These are phyloP conservation scores for Kandelia obovata DNA, from an alignment of 345 rosid genomes.

Conservation along the genomic window DNA sequence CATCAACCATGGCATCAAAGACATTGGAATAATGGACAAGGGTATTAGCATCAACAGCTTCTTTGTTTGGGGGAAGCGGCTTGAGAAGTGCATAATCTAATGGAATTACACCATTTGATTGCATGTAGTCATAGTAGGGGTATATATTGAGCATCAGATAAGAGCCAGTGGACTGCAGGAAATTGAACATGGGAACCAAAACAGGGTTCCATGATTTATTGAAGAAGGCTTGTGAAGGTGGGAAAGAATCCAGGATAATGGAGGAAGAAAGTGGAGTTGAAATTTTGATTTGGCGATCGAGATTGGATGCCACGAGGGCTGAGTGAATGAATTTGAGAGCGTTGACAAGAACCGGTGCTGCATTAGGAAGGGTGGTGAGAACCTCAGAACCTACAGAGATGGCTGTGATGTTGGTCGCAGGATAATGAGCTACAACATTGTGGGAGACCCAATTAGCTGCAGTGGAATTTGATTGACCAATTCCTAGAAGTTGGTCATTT, in stretches of 20 bases:
- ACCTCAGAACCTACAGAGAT: conserved; percentile 98
- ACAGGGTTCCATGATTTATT: conserved; percentile 82
- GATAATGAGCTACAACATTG: conserved; percentile 76
- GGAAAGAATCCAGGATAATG: conserved; percentile 90
- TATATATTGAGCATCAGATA: conserved; percentile 84
- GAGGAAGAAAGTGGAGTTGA: conserved; percentile 83
- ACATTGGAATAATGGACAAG: conserved; percentile 90
- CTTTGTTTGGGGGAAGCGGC: conserved; percentile 87
- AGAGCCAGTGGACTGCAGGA: conserved; percentile 81
- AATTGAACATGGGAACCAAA: conserved; percentile 79
- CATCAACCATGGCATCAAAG: conserved; percentile 90
- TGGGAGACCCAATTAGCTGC: conserved; percentile 97
- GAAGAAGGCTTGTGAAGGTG: conserved; percentile 99
- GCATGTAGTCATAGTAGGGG: conserved; percentile 86
- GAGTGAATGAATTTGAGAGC: conserved; percentile 81
- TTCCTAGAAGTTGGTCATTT: conserved; percentile 86
- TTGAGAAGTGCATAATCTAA: conserved; percentile 90
- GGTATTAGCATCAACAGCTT: conserved; percentile 95
- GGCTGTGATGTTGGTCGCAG: conserved; percentile 92
- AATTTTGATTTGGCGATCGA: conserved; percentile 81
- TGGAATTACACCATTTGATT: conserved; percentile 72
- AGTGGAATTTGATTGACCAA: conserved; percentile 95
- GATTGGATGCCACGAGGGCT: conserved; percentile 88
- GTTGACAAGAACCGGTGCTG: conserved; percentile 75
- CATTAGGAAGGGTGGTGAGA: conserved; percentile 64